Evolutionary conservation across 345 rosid species (phyloP).

Genomic region (Tarenaya hassleriana): DNA sequence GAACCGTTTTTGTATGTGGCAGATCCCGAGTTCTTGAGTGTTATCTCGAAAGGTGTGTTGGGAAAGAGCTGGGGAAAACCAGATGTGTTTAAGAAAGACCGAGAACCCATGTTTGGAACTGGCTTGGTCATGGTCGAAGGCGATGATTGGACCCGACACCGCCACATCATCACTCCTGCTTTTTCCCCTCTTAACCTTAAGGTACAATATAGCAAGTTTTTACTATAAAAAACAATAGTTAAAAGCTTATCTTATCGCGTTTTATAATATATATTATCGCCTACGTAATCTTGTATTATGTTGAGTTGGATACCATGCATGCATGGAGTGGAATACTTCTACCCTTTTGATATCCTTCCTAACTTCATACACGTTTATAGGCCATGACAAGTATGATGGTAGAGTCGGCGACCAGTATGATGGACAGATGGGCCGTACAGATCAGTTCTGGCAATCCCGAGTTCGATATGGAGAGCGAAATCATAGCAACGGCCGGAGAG

Average conservation of each 20-base stretch:
- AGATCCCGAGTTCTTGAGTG: slow-evolving; percentile 81
- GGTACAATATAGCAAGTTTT: no score
- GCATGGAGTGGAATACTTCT: no score
- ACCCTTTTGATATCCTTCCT: no score
- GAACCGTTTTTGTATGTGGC: slow-evolving; percentile 91
- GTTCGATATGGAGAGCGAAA: slow-evolving; percentile 69
- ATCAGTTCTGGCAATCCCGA: slow-evolving; percentile 41
- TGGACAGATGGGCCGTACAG: slow-evolving; percentile 50
- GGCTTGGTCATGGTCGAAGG: slow-evolving; percentile 89
- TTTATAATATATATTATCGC: no score
- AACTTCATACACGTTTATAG: slow-evolving; percentile 23
- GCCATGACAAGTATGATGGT: slow-evolving; percentile 76
- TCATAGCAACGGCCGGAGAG: slow-evolving; percentile 64
- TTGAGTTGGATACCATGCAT: no score
- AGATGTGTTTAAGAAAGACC: slow-evolving; percentile 63
- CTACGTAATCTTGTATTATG: no score
- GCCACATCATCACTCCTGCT: slow-evolving; percentile 84
- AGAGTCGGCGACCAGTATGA: slow-evolving; percentile 68
- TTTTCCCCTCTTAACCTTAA: slow-evolving; percentile 71
- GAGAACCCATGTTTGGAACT: slow-evolving; percentile 88
- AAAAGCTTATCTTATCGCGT: no score
- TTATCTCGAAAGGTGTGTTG: slow-evolving; percentile 65
- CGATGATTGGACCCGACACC: slow-evolving; percentile 85
- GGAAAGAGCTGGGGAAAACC: slow-evolving; percentile 99
- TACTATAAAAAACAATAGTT: no score